phyloP scores from a whole-genome alignment of 2,329 filamentous ascomycete species.

The Tricladium varicosporioides region DNA sequence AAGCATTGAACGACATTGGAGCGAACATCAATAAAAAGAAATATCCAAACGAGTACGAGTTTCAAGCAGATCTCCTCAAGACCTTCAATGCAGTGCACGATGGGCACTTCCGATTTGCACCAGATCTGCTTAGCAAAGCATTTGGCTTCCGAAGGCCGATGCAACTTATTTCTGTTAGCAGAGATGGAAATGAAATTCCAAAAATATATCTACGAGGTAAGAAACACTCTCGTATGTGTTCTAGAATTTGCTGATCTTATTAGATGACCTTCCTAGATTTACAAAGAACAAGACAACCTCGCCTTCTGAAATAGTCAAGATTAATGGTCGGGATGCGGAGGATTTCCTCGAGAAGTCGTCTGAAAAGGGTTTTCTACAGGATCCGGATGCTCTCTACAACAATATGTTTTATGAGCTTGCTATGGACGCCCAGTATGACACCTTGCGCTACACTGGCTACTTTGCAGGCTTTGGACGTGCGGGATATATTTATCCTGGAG shows the following conservation, averaged over 20 bases:
- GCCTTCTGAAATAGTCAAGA: conserved; percentile 48
- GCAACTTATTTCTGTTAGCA: conserved; percentile 56
- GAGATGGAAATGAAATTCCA: conserved; percentile 55
- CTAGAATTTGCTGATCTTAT: conserved; percentile 39
- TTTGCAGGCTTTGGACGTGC: conserved; percentile 35
- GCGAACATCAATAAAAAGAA: conserved; percentile 14
- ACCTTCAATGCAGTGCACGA: conserved; percentile 57
- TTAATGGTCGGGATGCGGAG: conserved; percentile 52
- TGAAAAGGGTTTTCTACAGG: conserved; percentile 35
- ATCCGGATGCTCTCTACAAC: conserved; percentile 41
- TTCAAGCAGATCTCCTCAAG: conserved; percentile 52
- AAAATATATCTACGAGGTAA: conserved; percentile 51
- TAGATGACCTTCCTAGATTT: conserved; percentile 16
- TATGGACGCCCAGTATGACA: conserved; percentile 19
- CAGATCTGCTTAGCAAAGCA: conserved; percentile 47
- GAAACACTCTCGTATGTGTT: conserved; percentile 1
- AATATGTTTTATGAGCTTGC: conserved; percentile 38
- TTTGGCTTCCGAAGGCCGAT: conserved; percentile 49
- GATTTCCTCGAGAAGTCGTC: conserved; percentile 46
- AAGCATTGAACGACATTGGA: conserved; percentile 39
- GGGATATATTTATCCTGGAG: conserved; percentile 37
- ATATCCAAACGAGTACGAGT: conserved; percentile 47
- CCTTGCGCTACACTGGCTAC: conserved; percentile 30
- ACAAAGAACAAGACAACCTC: conserved; percentile 31
- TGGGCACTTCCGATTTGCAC: conserved; percentile 58